Base-by-base conservation (phyloP, 2,329 filamentous ascomycete species). In the Paecilomyces sp. region DNA sequence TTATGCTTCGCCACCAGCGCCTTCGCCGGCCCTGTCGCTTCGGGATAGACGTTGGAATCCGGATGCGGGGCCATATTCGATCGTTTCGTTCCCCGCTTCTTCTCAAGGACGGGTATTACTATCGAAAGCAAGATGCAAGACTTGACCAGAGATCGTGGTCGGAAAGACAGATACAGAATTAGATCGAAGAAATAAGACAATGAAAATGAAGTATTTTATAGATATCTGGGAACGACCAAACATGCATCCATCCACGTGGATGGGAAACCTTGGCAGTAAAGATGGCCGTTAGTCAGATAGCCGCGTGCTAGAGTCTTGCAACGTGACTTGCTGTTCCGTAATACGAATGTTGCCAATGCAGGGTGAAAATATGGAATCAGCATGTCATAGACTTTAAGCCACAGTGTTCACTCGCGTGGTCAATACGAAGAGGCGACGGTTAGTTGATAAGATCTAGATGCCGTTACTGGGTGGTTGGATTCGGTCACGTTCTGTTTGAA, bases 1-100 rank as follows among this genome's bases (percentile, higher is more conserved):
- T 61, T 62, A 57, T 76, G 74, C 41, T 65, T 63, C 22, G 70
- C 68, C 11, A 74, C 74, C 51, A 75, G 64, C 1, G 59, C 58
- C 61, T 77, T 77, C 31, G 79, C 80, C 3, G 68, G 66, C 11
- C 80, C 79, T 4, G 76, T 79, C 55, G 79, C 78, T 60, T 75
- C 71, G 1, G 77, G 74, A 62, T 79, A 70, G 31, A 80, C 69
- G 55, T 79, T 65, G 3, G 78, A 70, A 63, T 80, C 79, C 18
- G 77, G 65, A 55, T 65, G 75, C 53, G 67, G 61, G 6, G 65
- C 57, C 66, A 74, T 73, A 52, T 56, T 62, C 57, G 25, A 28
- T 28, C 25, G 25, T 28, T 28, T 28, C 25, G 25, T 28, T 41
- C 36, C 6, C 13, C 13, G 2, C 36, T 28, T 41, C 22, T 22